Conservation (phyloP, 2,329 filamentous ascomycete genomes). For the Colletotrichum godetiae region DNA sequence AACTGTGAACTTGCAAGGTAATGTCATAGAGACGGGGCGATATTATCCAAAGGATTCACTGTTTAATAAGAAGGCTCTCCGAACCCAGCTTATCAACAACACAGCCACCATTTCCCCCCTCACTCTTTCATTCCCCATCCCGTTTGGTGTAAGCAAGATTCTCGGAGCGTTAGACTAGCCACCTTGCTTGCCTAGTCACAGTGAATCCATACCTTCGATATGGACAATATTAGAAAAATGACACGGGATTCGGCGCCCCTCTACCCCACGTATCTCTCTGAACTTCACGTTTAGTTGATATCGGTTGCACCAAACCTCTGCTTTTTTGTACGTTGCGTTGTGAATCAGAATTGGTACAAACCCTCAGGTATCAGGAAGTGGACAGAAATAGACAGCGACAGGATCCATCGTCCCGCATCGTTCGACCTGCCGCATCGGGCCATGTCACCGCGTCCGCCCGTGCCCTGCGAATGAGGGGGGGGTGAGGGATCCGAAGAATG, state of each 20-base stretch:
- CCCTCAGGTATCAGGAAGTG: background rate
- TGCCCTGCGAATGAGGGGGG: background rate
- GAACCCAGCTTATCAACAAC: background rate
- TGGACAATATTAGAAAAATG: too few species aligned
- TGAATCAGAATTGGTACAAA: background rate
- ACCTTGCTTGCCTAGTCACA: too few species aligned
- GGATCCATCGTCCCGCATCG: background rate
- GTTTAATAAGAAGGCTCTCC: background rate
- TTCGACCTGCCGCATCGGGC: background rate
- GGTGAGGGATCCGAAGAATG: too few species aligned
- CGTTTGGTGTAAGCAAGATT: background rate
- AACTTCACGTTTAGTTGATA: too few species aligned
- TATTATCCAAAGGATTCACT: background rate
- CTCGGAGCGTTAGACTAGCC: background rate
- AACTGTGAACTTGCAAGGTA: too few species aligned
- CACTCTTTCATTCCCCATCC: background rate
- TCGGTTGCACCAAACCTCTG: too few species aligned
- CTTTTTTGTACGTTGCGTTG: background rate
- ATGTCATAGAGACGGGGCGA: background rate
- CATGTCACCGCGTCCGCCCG: background rate
- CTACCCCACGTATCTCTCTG: too few species aligned
- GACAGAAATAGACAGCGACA: background rate
- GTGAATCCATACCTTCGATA: too few species aligned
- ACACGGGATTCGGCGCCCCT: too few species aligned
- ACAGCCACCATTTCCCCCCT: background rate